A percentile compares a stretch with the other conserved stretches of the same genome.
Conservation (phyloP, 352 stramenopile genomes). For the Phytophthora citrophthora region DNA sequence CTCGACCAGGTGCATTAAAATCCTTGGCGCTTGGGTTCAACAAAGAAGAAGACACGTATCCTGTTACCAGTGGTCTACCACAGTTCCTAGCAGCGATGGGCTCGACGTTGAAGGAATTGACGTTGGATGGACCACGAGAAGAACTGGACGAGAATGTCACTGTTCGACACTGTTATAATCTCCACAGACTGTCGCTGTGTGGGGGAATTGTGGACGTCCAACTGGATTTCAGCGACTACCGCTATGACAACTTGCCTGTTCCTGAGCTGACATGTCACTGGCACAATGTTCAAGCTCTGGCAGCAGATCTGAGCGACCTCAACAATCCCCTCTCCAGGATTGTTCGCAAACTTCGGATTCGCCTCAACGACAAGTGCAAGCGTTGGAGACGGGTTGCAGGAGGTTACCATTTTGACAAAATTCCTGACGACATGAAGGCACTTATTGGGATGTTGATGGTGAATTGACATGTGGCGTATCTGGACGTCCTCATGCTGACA, state of each 20-base stretch:
- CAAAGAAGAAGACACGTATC: not conserved
- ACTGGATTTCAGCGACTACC: slow-evolving; percentile 9
- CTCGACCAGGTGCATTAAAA: not conserved
- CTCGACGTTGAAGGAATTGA: not conserved
- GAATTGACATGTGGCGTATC: too few species aligned
- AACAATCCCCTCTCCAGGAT: slow-evolving; percentile 2
- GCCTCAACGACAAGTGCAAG: slow-evolving; percentile 5
- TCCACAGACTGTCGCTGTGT: slow-evolving; percentile 4
- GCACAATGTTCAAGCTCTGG: not conserved
- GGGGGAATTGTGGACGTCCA: too few species aligned
- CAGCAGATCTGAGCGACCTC: not conserved
- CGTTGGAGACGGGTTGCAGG: not conserved
- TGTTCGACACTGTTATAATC: slow-evolving; percentile 1
- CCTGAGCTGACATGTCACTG: not conserved
- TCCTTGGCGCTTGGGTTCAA: slow-evolving; percentile 9
- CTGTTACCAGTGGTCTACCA: not conserved
- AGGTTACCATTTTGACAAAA: not conserved
- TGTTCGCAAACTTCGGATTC: not conserved
- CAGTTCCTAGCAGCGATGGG: slow-evolving; percentile 3
- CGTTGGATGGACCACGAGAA: not conserved
- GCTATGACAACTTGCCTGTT: not conserved
- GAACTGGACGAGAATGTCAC: slow-evolving; percentile 9
- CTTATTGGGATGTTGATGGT: slow-evolving; percentile 6
- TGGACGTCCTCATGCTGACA: too few species aligned
- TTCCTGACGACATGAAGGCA: slow-evolving; percentile 4